Conservation (phyloP, 2,329 filamentous ascomycete species). For the Fusarium ambrosium region DNA sequence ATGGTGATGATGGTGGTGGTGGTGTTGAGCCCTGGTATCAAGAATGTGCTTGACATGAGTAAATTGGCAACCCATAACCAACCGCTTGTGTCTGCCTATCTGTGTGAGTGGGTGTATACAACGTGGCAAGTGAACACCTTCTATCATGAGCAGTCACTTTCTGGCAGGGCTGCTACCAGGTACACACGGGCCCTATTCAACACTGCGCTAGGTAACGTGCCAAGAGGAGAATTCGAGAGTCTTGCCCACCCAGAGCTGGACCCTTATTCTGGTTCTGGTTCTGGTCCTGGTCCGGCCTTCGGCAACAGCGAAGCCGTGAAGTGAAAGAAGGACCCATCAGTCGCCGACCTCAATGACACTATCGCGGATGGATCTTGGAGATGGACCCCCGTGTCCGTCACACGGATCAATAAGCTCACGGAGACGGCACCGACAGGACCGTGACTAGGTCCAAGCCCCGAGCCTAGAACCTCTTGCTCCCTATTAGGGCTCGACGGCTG, state of each 20-base stretch:
- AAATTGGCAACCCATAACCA: conserved; percentile 1
- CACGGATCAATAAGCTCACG: conserved; percentile 17
- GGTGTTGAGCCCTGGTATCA: conserved; percentile 6
- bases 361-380: conserved; percentile 18
- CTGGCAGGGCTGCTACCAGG: conserved; percentile 16
- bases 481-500: conserved; percentile 19
- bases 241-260: conserved; percentile 27
- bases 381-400: conserved; percentile 7
- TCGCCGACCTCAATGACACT: conserved; percentile 7
- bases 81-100: conserved; percentile 9
- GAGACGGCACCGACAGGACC: conserved; percentile 20
- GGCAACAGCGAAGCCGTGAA: conserved; percentile 20
- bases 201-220: not conserved
- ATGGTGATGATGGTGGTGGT: conserved; percentile 20
- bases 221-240: conserved; percentile 16
- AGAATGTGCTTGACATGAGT: conserved; percentile 5
- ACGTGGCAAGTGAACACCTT: conserved; percentile 35
- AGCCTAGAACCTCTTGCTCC: conserved; percentile 33
- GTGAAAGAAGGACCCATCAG: not conserved
- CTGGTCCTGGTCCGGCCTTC: conserved; percentile 23
- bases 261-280: conserved; percentile 27
- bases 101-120: conserved; percentile 29
- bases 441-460: conserved; percentile 15
- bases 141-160: conserved; percentile 11
- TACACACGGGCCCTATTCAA: conserved; percentile 24